Evolutionary conservation across 2,329 filamentous ascomycete species (phyloP).

Genomic region (Zopfia rhizophila): DNA sequence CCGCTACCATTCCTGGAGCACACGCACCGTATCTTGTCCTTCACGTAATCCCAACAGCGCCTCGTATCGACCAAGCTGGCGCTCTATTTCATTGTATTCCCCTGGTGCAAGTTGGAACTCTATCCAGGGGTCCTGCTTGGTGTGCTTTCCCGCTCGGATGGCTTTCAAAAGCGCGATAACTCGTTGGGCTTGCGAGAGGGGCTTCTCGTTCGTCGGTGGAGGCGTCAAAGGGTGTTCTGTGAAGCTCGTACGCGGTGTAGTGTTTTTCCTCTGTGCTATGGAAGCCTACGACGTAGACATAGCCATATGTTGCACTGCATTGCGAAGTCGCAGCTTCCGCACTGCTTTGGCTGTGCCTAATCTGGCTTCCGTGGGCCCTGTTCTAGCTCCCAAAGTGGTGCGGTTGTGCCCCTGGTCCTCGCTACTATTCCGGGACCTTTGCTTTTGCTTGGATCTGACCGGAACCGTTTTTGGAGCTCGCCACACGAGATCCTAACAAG

Average conservation of each 20-base stretch:
- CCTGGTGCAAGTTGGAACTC: slow-evolving; percentile 28
- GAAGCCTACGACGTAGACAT: slow-evolving; percentile 20
- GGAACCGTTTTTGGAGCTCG: too few species aligned
- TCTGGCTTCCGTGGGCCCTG: too few species aligned
- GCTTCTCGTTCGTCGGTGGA: slow-evolving; percentile 30
- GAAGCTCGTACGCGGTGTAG: slow-evolving; percentile 31
- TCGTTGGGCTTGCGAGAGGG: slow-evolving; percentile 20
- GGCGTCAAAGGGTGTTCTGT: slow-evolving; percentile 28
- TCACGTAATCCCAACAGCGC: slow-evolving; percentile 25
- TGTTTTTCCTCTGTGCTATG: slow-evolving; percentile 16
- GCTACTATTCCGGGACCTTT: too few species aligned
- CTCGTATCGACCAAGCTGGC: slow-evolving; percentile 21
- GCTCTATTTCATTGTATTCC: slow-evolving; percentile 27
- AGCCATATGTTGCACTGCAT: slow-evolving; percentile 20
- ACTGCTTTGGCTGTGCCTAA: too few species aligned
- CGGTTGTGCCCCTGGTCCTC: too few species aligned
- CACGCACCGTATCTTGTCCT: slow-evolving; percentile 29
- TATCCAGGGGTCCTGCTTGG: slow-evolving; percentile 17
- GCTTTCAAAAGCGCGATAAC: slow-evolving; percentile 31
- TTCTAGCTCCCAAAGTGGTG: too few species aligned
- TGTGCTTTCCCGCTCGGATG: slow-evolving; percentile 26
- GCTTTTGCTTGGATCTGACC: too few species aligned
- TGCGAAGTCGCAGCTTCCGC: too few species aligned
- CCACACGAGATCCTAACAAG: too few species aligned
- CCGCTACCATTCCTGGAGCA: slow-evolving; percentile 1